These are phyloP conservation scores for Aureobasidium namibiae DNA, from an alignment of 2,329 filamentous ascomycete genomes.

Conservation along the genomic window DNA sequence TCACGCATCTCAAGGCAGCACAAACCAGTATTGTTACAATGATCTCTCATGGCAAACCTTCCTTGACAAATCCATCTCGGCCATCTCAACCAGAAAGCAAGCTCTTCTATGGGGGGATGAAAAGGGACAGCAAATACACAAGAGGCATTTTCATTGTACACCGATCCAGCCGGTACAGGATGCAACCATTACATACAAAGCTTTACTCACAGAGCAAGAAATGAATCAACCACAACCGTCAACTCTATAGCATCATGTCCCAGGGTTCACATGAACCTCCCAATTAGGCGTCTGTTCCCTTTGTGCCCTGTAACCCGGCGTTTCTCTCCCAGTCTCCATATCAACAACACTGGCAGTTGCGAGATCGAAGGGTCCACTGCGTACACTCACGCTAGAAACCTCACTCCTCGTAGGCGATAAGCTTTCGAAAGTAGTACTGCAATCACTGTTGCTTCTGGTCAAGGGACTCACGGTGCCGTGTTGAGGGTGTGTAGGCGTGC, in stretches of 20 bases:
- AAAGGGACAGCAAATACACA: too few species aligned
- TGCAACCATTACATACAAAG: background rate
- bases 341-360: background rate
- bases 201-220: background rate
- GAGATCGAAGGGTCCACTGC: background rate
- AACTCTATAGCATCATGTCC: background rate
- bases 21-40: too few species aligned
- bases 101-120: too few species aligned
- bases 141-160: background rate
- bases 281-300: conserved; percentile 7
- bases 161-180: background rate
- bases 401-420: background rate
- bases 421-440: background rate
- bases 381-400: background rate
- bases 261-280: conserved; percentile 1
- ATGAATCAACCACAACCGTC: background rate
- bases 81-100: too few species aligned
- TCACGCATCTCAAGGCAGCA: too few species aligned
- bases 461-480: background rate
- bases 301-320: background rate
- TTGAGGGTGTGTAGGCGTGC: background rate
- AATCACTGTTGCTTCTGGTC: conserved; percentile 2
- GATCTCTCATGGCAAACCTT: too few species aligned
- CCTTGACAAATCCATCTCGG: too few species aligned
- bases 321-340: background rate